These are phyloP conservation scores for Penicillium silybi DNA, from an alignment of 495 filamentous ascomycete species.

Conservation along the genomic window DNA sequence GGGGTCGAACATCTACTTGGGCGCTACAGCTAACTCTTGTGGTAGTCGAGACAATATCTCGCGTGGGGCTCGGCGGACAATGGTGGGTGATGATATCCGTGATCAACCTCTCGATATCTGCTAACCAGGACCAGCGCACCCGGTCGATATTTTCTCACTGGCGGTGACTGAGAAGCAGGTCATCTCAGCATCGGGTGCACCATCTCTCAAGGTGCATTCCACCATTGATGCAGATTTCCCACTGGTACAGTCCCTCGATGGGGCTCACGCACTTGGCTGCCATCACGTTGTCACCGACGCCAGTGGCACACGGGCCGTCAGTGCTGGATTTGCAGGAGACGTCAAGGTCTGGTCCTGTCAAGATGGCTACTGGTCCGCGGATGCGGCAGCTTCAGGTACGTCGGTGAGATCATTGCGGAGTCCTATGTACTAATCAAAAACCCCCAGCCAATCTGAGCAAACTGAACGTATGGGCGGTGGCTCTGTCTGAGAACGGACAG, in stretches of 20 bases:
- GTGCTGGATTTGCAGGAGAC: conserved; percentile 83
- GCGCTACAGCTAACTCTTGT: background rate
- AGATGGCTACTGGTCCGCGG: conserved; percentile 52
- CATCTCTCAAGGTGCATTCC: conserved; percentile 71
- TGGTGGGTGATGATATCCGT: conserved; percentile 48
- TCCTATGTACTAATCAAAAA: conserved; percentile 3
- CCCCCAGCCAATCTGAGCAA: conserved; percentile 16
- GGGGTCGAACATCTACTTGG: background rate
- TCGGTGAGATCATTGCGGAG: background rate
- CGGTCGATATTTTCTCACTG: conserved; percentile 84
- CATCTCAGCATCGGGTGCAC: conserved; percentile 78
- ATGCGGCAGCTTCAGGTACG: conserved; percentile 43
- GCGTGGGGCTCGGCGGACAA: conserved; percentile 84
- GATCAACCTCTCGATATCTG: conserved; percentile 1
- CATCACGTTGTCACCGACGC: conserved; percentile 77
- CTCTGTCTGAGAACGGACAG: conserved; percentile 74
- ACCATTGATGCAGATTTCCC: conserved; percentile 66
- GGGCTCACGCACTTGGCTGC: conserved; percentile 78
- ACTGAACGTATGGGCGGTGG: conserved; percentile 77
- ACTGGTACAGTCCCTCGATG: conserved; percentile 67
- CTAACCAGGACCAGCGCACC: conserved; percentile 60
- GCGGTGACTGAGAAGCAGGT: conserved; percentile 74
- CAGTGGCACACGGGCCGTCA: conserved; percentile 68
- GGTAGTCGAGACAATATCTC: conserved; percentile 95
- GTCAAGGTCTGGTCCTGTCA: conserved; percentile 70